A percentile compares a stretch with the other conserved stretches of the same genome.
These are phyloP conservation scores for Arachis monticola DNA, from an alignment of 331 rosid genomes.

Conservation along the genomic window DNA sequence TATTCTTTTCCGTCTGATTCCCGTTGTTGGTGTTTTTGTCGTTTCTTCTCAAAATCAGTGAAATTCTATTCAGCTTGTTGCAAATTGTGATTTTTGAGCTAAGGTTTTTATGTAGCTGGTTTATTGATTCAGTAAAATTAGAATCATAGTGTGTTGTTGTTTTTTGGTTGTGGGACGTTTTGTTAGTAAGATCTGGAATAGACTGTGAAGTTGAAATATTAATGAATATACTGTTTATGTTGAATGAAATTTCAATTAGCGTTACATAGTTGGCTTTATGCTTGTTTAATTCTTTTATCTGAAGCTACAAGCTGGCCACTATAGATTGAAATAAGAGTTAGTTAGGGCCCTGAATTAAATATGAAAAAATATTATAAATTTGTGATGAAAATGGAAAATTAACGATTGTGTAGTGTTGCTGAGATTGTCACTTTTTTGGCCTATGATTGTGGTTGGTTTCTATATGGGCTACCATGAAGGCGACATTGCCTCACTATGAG, in stretches of 20 bases:
- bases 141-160: too few relatives aligned
- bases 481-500: background rate
- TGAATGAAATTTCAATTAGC: conserved; percentile 24
- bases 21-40: too few relatives aligned
- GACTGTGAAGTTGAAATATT: background rate
- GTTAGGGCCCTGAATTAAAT: background rate
- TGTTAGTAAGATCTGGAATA: conserved; percentile 45
- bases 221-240: background rate
- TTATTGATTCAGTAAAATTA: too few relatives aligned
- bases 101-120: background rate
- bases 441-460: background rate
- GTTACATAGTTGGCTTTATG: background rate
- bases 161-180: too few relatives aligned
- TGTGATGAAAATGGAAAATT: background rate
- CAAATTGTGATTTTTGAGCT: conserved; percentile 32
- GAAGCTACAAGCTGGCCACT: conserved; percentile 31
- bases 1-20: too few relatives aligned
- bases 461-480: background rate
- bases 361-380: background rate
- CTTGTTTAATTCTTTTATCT: background rate
- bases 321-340: background rate
- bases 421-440: conserved; percentile 20
- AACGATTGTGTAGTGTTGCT: background rate
- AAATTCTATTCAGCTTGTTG: conserved; percentile 13
- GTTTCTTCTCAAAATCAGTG: too few relatives aligned